These are phyloP conservation scores for Phaseolus lunatus DNA, from an alignment of 306 rosid species.

Conservation along the genomic window DNA sequence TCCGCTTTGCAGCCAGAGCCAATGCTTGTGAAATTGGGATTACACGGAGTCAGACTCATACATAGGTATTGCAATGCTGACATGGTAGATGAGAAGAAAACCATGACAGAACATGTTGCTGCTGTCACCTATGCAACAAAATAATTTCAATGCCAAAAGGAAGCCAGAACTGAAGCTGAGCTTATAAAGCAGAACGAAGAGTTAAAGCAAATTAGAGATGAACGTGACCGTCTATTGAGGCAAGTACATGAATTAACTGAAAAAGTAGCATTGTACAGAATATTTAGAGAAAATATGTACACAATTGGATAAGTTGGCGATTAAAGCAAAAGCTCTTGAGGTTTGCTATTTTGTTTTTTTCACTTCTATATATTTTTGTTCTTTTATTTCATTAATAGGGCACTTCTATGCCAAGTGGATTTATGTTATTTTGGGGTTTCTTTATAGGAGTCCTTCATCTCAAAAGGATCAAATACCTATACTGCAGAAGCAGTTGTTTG, in stretches of 20 bases:
- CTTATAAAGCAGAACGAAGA: conserved; percentile 74
- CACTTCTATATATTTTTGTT: not conserved
- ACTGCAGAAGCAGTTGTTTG: conserved; percentile 60
- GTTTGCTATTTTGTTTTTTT: conserved; percentile 42
- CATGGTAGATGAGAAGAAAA: no score
- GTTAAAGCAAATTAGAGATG: conserved; percentile 77
- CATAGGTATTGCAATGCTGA: no score
- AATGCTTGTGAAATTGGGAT: no score
- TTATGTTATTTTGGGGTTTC: conserved; percentile 24
- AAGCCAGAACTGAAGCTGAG: no score
- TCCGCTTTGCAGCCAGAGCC: no score
- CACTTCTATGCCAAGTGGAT: conserved; percentile 1
- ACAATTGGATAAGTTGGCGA: conserved; percentile 68
- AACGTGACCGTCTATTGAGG: conserved; percentile 68
- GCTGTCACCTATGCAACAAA: no score
- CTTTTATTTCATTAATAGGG: not conserved
- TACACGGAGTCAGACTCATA: no score
- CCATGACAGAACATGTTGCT: no score
- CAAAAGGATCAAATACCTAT: conserved; percentile 66
- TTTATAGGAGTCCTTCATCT: conserved; percentile 74
- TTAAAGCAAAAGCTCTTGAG: conserved; percentile 74
- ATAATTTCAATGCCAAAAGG: no score
- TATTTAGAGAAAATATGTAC: conserved; percentile 55
- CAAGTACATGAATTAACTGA: conserved; percentile 62
- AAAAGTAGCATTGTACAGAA: conserved; percentile 62